phyloP scores from a whole-genome alignment of 2,329 filamentous ascomycete species.

The Diaporthe batatas region DNA sequence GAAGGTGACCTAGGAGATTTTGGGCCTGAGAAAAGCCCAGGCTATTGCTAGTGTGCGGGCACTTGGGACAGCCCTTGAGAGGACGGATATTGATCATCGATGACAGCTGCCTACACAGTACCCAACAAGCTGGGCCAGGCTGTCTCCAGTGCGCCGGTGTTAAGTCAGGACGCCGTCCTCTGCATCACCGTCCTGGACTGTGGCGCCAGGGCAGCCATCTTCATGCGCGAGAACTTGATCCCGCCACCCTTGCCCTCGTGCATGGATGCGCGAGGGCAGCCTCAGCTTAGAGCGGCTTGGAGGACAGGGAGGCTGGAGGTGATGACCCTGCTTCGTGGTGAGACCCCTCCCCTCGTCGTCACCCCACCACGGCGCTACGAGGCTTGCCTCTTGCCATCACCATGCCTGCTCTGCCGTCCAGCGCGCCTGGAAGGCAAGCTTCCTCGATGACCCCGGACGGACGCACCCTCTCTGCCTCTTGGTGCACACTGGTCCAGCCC shows the following conservation, averaged over 20 bases:
- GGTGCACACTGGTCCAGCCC: constrained; percentile 27
- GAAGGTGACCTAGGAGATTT: constrained; percentile 6
- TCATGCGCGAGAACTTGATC: constrained; percentile 34
- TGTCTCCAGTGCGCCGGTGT: constrained; percentile 4
- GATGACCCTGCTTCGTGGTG: constrained; percentile 29
- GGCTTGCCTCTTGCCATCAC: constrained; percentile 22
- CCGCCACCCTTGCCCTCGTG: constrained; percentile 36
- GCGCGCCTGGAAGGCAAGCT: constrained; percentile 35
- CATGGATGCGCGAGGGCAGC: constrained; percentile 51
- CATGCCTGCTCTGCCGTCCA: constrained; percentile 1
- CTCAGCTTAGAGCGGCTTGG: constrained; percentile 54
- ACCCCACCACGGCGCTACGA: constrained; percentile 37
- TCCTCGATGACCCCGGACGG: constrained; percentile 35
- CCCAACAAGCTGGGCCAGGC: background rate
- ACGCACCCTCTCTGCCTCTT: constrained; percentile 4
- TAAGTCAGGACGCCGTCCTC: background rate
- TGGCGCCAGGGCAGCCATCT: constrained; percentile 25
- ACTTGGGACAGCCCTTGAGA: constrained; percentile 26
- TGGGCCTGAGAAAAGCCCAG: background rate
- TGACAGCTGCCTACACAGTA: background rate
- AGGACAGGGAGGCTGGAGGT: constrained; percentile 48
- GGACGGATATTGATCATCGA: constrained; percentile 10
- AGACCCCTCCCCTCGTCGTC: constrained; percentile 15
- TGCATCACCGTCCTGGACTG: constrained; percentile 23
- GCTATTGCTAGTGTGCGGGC: constrained; percentile 26